Conservation (phyloP, 2,329 filamentous ascomycete genomes). For the Cryphonectria parasitica region DNA sequence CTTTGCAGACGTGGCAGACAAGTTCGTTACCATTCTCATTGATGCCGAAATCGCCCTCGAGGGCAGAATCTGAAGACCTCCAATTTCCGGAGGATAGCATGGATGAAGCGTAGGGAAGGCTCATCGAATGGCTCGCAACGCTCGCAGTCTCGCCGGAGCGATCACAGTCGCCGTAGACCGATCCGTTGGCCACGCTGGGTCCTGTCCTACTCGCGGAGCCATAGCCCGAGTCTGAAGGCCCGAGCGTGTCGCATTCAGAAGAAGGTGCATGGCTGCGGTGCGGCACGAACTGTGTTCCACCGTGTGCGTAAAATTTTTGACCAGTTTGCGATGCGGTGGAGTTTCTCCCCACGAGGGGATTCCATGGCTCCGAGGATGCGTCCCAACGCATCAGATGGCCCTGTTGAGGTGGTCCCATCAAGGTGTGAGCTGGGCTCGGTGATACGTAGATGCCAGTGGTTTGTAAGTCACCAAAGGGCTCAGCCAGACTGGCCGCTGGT, state of each 20-base stretch:
- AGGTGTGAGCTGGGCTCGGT: constrained; percentile 5
- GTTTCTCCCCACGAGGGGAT: constrained; percentile 19
- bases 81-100: constrained; percentile 16
- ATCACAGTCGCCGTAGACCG: constrained; percentile 49
- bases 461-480: constrained; percentile 22
- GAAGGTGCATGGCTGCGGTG: constrained; percentile 22
- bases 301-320: constrained; percentile 3
- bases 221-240: constrained; percentile 52
- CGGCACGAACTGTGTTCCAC: constrained; percentile 10
- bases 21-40: constrained; percentile 28
- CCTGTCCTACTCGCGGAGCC: constrained; percentile 43
- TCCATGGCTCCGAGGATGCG: constrained; percentile 24
- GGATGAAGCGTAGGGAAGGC: constrained; percentile 34
- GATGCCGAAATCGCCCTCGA: background rate
- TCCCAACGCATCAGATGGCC: constrained; percentile 1
- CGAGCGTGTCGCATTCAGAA: constrained; percentile 35
- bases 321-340: background rate
- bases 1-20: constrained; percentile 46
- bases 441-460: constrained; percentile 8
- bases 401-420: constrained; percentile 12
- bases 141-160: constrained; percentile 44
- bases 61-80: constrained; percentile 15
- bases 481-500: constrained; percentile 10
- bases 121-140: constrained; percentile 41
- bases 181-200: constrained; percentile 49